These are phyloP conservation scores for Trichothecium roseum DNA, from an alignment of 2,329 filamentous ascomycete species.

Conservation along the genomic window DNA sequence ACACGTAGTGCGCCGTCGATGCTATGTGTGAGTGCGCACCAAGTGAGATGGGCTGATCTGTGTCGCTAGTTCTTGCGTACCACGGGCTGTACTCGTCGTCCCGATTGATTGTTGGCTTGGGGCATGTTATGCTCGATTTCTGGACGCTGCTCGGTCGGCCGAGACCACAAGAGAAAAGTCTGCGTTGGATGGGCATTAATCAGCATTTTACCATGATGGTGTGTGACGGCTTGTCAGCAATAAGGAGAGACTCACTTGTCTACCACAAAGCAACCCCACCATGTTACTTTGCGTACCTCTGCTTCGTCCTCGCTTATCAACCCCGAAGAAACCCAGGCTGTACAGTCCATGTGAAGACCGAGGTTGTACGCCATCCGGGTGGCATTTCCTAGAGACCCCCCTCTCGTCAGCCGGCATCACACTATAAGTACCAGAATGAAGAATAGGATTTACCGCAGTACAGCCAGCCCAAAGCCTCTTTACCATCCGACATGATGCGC, in stretches of 20 bases:
- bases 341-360: constrained; percentile 12
- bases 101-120: constrained; percentile 7
- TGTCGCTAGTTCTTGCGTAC: constrained; percentile 2
- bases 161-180: constrained; percentile 9
- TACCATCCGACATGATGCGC: constrained; percentile 10
- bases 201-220: background rate
- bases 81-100: constrained; percentile 10
- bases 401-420: background rate
- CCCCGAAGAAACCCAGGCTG: constrained; percentile 5
- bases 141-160: constrained; percentile 11
- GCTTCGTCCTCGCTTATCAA: constrained; percentile 8
- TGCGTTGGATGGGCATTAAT: constrained; percentile 1
- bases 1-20: constrained; percentile 7
- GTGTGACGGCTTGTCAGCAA: background rate
- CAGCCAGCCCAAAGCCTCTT: constrained; percentile 13
- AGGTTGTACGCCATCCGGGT: constrained; percentile 15
- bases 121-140: constrained; percentile 9
- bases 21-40: no score
- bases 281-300: constrained; percentile 11
- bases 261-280: constrained; percentile 13
- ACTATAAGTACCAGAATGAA: background rate
- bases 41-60: no score
- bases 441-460: constrained; percentile 11
- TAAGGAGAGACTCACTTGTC: constrained; percentile 12
- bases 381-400: constrained; percentile 13